Percentiles rank a stretch among this genome's conserved stretches.
Evolutionary conservation across 345 rosid genomes (phyloP).

Genomic region (Eucalyptus caleyi): DNA sequence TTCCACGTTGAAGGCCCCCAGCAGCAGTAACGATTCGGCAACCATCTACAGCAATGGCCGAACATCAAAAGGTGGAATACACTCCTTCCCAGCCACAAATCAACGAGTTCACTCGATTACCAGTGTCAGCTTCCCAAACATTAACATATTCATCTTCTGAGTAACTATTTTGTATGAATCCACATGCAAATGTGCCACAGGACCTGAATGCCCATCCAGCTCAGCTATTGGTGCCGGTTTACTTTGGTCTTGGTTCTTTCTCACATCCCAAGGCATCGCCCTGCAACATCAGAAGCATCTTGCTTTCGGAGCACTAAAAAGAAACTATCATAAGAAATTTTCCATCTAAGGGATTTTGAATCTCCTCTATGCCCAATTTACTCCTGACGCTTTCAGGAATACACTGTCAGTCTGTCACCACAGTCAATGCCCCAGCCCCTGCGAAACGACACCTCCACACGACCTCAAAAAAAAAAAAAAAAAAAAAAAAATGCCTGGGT

Average conservation of each 20-base stretch:
- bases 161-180: conserved; percentile 43
- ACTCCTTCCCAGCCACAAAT: neutral
- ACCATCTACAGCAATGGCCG: conserved; percentile 35
- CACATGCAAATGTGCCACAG: conserved; percentile 17
- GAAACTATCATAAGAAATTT: rapidly evolving
- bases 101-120: conserved; percentile 23
- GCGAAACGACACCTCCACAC: neutral
- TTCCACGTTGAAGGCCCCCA: neutral
- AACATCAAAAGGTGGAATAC: conserved; percentile 5
- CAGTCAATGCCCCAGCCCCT: neutral
- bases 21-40: conserved; percentile 20
- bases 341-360: neutral
- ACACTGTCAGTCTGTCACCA: neutral
- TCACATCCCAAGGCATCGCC: conserved; percentile 53
- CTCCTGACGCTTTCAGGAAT: neutral
- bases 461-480: neutral
- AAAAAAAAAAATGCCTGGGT: neutral
- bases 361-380: neutral
- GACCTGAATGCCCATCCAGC: conserved; percentile 45
- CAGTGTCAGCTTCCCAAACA: conserved; percentile 43
- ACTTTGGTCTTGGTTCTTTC: conserved; percentile 15
- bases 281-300: conserved; percentile 2
- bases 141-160: conserved; percentile 10
- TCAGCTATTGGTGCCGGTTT: conserved; percentile 20
- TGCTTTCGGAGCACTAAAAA: neutral